Evolutionary conservation across 2,329 filamentous ascomycete genomes (phyloP).

Genomic region (Cladorrhinum sp.): DNA sequence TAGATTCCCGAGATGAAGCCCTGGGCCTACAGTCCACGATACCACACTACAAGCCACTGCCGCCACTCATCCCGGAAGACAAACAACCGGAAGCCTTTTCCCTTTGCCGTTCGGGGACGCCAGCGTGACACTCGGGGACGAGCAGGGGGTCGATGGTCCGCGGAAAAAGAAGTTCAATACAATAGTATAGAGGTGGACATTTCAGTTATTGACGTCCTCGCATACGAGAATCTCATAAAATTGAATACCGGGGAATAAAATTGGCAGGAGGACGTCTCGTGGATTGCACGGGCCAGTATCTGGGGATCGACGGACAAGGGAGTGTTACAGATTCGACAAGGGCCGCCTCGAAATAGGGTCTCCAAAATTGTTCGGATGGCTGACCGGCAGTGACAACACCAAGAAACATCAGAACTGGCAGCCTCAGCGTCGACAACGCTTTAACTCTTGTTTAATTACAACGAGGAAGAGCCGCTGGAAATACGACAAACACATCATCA

Average conservation of each 20-base stretch:
- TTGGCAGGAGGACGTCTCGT: conserved; percentile 24
- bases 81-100: background rate
- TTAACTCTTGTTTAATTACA: conserved; percentile 26
- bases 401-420: background rate
- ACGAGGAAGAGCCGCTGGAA: conserved; percentile 30
- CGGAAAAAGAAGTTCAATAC: background rate
- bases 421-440: background rate
- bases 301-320: conserved; percentile 27
- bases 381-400: background rate
- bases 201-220: background rate
- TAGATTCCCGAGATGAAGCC: conserved; percentile 13
- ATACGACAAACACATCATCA: conserved; percentile 8
- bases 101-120: conserved; percentile 12
- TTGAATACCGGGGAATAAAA: conserved; percentile 15
- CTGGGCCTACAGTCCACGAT: background rate
- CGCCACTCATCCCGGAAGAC: background rate
- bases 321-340: conserved; percentile 29
- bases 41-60: background rate
- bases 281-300: conserved; percentile 23
- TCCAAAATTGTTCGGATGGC: background rate
- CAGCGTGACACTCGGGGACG: conserved; percentile 18
- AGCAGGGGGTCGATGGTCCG: background rate
- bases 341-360: conserved; percentile 15
- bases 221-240: conserved; percentile 23
- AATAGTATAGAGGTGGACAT: background rate